Evolutionary conservation across 805 yeast genomes (phyloP).

Genomic region (Yamadazyma takamatsuzukensis): DNA sequence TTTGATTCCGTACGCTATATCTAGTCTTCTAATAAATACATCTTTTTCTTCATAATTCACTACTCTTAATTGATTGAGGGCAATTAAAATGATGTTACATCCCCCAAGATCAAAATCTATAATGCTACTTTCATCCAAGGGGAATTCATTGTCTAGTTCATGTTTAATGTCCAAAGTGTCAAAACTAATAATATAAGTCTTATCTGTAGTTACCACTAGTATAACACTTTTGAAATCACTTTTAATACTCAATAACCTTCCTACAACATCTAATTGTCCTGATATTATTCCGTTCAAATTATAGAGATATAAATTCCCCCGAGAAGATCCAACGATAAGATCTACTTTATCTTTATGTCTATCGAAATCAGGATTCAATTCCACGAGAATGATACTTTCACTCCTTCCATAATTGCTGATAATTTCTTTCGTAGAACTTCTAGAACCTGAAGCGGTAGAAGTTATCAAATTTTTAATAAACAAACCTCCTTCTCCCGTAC

Average conservation of each 20-base stretch:
- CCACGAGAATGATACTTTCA: slow-evolving; percentile 13
- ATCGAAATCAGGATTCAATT: slow-evolving; percentile 19
- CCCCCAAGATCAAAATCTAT: slow-evolving; percentile 34
- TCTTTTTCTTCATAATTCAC: slow-evolving; percentile 16
- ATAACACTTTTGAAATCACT: slow-evolving; percentile 26
- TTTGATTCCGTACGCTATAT: slow-evolving; percentile 7
- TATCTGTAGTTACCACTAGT: slow-evolving; percentile 16
- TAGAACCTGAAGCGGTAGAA: slow-evolving; percentile 24
- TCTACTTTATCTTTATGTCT: slow-evolving; percentile 22
- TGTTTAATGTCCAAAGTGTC: slow-evolving; percentile 5
- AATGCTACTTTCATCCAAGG: slow-evolving; percentile 5
- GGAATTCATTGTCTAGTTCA: slow-evolving; percentile 3
- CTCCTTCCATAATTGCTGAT: slow-evolving; percentile 9
- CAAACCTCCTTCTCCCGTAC: slow-evolving; percentile 25
- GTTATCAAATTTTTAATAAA: slow-evolving; percentile 31
- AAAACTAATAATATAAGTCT: slow-evolving; percentile 18
- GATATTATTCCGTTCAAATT: slow-evolving; percentile 18
- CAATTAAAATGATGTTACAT: slow-evolving; percentile 22
- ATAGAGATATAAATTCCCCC: slow-evolving; percentile 25
- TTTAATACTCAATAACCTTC: slow-evolving; percentile 14
- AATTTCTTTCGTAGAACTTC: slow-evolving; percentile 18
- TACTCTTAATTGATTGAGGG: slow-evolving; percentile 18
- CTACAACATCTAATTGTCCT: slow-evolving; percentile 9
- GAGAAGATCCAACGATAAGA: slow-evolving; percentile 20
- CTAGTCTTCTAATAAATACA: not conserved